Evolutionary conservation across 805 yeast genomes (phyloP), one percentile per base, ranked within the genome.

Genomic region (Kuraishia capsulata): DNA sequence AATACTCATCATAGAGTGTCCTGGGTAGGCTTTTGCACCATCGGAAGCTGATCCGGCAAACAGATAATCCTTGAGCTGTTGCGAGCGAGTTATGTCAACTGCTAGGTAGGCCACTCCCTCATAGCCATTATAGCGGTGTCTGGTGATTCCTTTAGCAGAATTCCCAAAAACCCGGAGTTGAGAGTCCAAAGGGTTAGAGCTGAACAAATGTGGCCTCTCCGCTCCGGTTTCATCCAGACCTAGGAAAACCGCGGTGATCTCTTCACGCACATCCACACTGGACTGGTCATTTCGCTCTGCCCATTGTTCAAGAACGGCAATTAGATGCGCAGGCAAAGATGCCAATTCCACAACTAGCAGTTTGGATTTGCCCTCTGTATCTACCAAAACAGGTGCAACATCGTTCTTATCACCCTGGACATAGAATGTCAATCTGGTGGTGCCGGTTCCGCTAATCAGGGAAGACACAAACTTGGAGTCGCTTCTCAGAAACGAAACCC

Each of bases 61-160:
- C 29, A 50, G 23, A 29, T 41, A 46, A 1, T 39, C 33, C 23
- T 49, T 44, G 16, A 47, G 33, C 5, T 44, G 40, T 4, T 35
- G n/a, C 26, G 53, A 50, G 3, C 54, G 48, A 3, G 74, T 57
- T 21, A 78, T 58, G 47, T 81, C 86, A 24, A 82, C 67, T 0
- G 80, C 85, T 56, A 66, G 80, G 47, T 68, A 70, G 3, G 90
- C 87, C 4, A 69, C 62, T 3, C 89, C 89, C 25, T 64, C 61
- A 52, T 77, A 75, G 18, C 69, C 67, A 36, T 67, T 67, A 49
- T 66, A 64, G 39, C 59, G 64, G 44, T 71, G 61, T 31, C 61
- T 63, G 17, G 57, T 54, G 36, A 59, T 64, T 18, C 20, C 44
- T 51, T 5, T 49, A 44, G 11, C 40, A 13, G 39, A 30, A 3